These are phyloP conservation scores for Aspergillus proliferans DNA, from an alignment of 2,329 filamentous ascomycete genomes.

Conservation along the genomic window DNA sequence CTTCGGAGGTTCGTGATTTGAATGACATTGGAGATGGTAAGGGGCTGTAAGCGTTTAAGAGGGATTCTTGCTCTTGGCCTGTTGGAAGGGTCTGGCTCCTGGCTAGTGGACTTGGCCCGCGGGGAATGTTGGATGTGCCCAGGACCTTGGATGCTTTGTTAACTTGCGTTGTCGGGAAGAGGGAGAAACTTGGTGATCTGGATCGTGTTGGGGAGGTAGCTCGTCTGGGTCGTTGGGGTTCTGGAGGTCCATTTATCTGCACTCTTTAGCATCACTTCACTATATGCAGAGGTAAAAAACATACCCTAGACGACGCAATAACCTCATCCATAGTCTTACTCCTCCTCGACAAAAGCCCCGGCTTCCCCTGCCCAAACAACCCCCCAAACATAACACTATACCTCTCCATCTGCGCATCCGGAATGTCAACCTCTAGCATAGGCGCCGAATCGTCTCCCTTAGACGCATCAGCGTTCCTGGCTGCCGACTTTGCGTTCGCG, in stretches of 20 bases:
- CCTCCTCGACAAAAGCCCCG: constrained; percentile 29
- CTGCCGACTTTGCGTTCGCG: constrained; percentile 16
- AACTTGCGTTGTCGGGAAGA: constrained; percentile 32
- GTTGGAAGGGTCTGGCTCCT: constrained; percentile 13
- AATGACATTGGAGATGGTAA: not conserved
- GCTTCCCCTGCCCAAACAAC: constrained; percentile 51
- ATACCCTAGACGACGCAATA: constrained; percentile 45
- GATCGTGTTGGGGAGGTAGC: constrained; percentile 32
- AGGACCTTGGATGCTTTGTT: constrained; percentile 25
- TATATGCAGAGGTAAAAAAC: constrained; percentile 18
- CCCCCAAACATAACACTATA: constrained; percentile 92
- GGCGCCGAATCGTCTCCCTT: constrained; percentile 14
- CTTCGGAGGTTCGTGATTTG: not conserved
- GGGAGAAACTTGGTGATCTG: constrained; percentile 31
- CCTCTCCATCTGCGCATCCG: constrained; percentile 71
- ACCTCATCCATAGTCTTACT: constrained; percentile 43
- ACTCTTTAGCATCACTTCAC: constrained; percentile 4
- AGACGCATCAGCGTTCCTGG: constrained; percentile 1
- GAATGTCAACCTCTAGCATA: constrained; percentile 71
- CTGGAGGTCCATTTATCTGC: constrained; percentile 5
- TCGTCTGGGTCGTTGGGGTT: constrained; percentile 13
- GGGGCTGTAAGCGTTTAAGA: not conserved
- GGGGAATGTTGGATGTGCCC: constrained; percentile 27
- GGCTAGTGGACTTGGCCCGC: constrained; percentile 18
- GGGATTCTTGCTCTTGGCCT: not conserved